Evolutionary conservation across 2,329 filamentous ascomycete species (phyloP).

Genomic region (Macrophomina tecta): DNA sequence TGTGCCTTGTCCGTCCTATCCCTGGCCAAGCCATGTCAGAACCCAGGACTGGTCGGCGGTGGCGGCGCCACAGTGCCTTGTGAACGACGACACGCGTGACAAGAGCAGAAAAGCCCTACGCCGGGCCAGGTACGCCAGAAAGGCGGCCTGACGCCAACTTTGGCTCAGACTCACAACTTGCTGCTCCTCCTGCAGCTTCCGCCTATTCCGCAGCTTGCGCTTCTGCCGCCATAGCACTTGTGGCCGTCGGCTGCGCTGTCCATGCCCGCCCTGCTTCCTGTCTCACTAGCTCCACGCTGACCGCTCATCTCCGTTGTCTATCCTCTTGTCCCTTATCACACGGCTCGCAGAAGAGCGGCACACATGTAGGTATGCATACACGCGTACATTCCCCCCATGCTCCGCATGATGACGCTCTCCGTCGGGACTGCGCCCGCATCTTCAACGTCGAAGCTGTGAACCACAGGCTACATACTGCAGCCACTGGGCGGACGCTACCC

Average conservation of each 20-base stretch:
- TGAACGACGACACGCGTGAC: background rate
- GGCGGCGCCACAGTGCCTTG: slow-evolving; percentile 3
- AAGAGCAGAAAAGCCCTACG: background rate
- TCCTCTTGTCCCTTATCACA: background rate
- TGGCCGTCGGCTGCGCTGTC: background rate
- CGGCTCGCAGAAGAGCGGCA: background rate
- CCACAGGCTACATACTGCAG: background rate
- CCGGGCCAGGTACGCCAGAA: background rate
- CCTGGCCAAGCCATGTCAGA: slow-evolving; percentile 15
- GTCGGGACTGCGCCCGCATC: too few relatives aligned
- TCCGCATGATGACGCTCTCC: background rate
- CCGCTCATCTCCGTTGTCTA: slow-evolving; percentile 8
- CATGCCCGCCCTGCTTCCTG: background rate
- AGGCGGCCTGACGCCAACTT: background rate
- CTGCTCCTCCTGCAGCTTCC: slow-evolving; percentile 8
- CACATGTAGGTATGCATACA: background rate
- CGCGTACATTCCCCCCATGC: background rate
- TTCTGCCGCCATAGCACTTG: too few relatives aligned
- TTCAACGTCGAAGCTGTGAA: background rate
- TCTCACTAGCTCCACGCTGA: slow-evolving; percentile 3
- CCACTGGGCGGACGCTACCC: background rate
- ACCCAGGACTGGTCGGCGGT: slow-evolving; percentile 5
- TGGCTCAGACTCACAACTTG: background rate
- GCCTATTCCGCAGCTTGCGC: slow-evolving; percentile 5
- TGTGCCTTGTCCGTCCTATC: background rate